phyloP scores from a whole-genome alignment of 495 filamentous ascomycete genomes.

The Hyaloscypha finlandica region DNA sequence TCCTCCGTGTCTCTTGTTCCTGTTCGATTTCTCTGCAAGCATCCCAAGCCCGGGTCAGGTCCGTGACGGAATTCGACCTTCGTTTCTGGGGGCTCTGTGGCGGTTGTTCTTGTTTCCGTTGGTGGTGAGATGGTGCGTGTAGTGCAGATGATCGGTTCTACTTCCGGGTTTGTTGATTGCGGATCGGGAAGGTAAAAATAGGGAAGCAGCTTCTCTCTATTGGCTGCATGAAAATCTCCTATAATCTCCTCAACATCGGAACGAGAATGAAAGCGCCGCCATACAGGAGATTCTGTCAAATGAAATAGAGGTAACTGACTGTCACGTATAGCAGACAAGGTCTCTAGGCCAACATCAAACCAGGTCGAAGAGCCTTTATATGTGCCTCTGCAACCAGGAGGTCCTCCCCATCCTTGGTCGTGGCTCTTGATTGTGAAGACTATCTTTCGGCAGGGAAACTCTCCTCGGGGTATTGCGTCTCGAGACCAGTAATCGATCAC shows the following conservation, averaged over 20 bases:
- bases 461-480: slow-evolving; percentile 27
- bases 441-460: slow-evolving; percentile 56
- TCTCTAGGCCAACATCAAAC: slow-evolving; percentile 66
- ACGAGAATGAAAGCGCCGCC: not conserved
- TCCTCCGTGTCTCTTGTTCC: slow-evolving; percentile 38
- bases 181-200: not conserved
- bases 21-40: slow-evolving; percentile 56
- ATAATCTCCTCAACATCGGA: not conserved
- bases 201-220: not conserved
- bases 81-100: not conserved
- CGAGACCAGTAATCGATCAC: slow-evolving; percentile 15
- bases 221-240: not conserved
- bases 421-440: slow-evolving; percentile 63
- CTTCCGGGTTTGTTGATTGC: not conserved
- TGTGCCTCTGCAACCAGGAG: slow-evolving; percentile 37
- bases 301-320: not conserved
- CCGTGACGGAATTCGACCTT: not conserved
- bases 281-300: not conserved
- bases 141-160: slow-evolving; percentile 10
- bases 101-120: not conserved
- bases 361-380: slow-evolving; percentile 65
- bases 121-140: slow-evolving; percentile 6
- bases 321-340: slow-evolving; percentile 31
- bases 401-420: slow-evolving; percentile 67
- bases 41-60: slow-evolving; percentile 28